Percentiles rank a stretch among this genome's conserved stretches.
These are phyloP conservation scores for Glebionis coronaria DNA, from an alignment of 129 eudicot genomes.

Conservation along the genomic window DNA sequence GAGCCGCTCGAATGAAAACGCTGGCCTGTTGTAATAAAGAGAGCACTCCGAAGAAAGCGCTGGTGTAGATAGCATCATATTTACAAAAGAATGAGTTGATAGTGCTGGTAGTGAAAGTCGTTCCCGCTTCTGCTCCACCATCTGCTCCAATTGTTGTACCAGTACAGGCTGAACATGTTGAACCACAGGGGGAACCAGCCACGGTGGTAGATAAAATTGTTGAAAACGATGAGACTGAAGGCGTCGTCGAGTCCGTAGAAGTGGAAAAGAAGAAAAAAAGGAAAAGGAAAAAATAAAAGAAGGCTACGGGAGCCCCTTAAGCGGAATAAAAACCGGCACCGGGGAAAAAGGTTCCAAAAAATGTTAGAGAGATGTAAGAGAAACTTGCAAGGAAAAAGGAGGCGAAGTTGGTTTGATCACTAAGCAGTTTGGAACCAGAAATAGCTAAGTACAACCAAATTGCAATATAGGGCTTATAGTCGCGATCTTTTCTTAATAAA, in stretches of 20 bases:
- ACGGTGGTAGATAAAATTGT: conserved; percentile 41
- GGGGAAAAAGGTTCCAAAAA: too few relatives aligned
- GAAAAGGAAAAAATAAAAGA: conserved; percentile 87
- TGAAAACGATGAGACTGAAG: conserved; percentile 68
- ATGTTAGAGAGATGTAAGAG: conserved; percentile 81
- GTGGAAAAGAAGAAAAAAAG: conserved; percentile 89
- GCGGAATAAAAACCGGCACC: conserved; percentile 63
- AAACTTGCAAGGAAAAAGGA: conserved; percentile 54
- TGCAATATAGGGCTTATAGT: too few relatives aligned
- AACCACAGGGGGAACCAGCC: conserved; percentile 42
- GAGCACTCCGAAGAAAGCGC: conserved; percentile 87
- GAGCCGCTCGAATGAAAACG: conserved; percentile 79
- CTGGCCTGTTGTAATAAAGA: conserved; percentile 48
- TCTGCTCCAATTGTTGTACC: conserved; percentile 27
- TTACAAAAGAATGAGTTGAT: conserved; percentile 98
- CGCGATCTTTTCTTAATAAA: too few relatives aligned
- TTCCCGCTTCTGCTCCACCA: too few relatives aligned
- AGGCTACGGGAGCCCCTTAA: conserved; percentile 62
- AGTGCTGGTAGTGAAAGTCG: conserved; percentile 75
- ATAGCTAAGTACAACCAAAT: too few relatives aligned
- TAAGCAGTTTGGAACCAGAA: too few relatives aligned
- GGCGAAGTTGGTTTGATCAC: too few relatives aligned
- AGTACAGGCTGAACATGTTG: conserved; percentile 46
- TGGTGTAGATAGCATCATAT: conserved; percentile 69
- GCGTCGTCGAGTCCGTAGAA: conserved; percentile 55